Base-by-base conservation (phyloP, 2,329 filamentous ascomycete genomes). In the Myriosclerotinia curreyana region DNA sequence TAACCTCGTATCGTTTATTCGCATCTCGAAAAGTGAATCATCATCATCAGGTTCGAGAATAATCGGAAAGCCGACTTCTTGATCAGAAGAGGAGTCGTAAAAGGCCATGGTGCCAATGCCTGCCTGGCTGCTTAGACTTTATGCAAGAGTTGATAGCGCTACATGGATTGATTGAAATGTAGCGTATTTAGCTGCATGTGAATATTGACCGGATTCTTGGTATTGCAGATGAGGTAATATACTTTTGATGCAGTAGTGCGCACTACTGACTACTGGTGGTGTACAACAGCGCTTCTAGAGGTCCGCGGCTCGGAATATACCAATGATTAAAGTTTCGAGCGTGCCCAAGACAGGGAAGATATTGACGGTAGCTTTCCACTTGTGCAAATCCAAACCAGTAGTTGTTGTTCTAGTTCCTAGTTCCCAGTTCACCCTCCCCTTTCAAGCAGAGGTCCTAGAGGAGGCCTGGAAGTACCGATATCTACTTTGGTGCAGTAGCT, bases 41-140 rank as follows among this genome's bases (percentile, higher is more conserved):
- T 65, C 51, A 50, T 67, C 52, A 44, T 67, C 66, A 17, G 69
- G 67, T 54, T 69, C 62, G 62, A 70, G 64, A 31, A 70, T 62
- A 36, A 70, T 69, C 25, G 69, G 69, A 51, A 69, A 65, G 25
- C 46, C 64, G 64, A 46, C 59, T 52, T 64, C 60, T 31, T 63
- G 62, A 25, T 61, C 58, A 17, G 67, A 67, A 50, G 68, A 65
- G n/a, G 67, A 68, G 48, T 68, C 63, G 67, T 68, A 68, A 22
- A 65, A 67, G 22, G 65, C 65, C 66, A 68, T 69, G 38, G 44
- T 59, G 59, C n/a, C 54, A 31, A 15, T 34, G 34, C 55, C n/a
- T 48, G n/a, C 15, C 54, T 59, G 50, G 31, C 48, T 46, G 14
- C 53, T 34, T 31, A 59, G 58, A 67, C 64, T 64, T 40, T 64